Conservation (phyloP, 2,329 filamentous ascomycete species). For the Neonectria hederae region DNA sequence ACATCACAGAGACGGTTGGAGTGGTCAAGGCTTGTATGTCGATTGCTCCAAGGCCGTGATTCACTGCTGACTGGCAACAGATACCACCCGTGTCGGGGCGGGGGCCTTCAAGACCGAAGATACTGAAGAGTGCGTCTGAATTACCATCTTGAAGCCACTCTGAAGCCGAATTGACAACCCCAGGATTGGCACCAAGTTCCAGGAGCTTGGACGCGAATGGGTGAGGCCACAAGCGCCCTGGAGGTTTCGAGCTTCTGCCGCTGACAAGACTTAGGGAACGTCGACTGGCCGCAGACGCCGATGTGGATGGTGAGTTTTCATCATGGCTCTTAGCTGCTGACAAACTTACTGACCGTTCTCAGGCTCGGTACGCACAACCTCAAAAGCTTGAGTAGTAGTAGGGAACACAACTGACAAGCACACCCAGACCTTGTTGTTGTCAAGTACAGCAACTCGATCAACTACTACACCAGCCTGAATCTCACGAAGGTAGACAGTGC, state of each 20-base stretch:
- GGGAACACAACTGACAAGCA: conserved; percentile 32
- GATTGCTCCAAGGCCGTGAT: conserved; percentile 31
- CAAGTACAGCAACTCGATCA: conserved; percentile 70
- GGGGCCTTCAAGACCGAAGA: conserved; percentile 76
- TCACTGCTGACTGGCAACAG: conserved; percentile 46
- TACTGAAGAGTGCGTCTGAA: conserved; percentile 47
- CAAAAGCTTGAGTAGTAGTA: conserved; percentile 22
- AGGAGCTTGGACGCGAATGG: conserved; percentile 57
- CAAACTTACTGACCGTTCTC: conserved; percentile 33
- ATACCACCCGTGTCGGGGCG: conserved; percentile 69
- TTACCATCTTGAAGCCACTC: conserved; percentile 29
- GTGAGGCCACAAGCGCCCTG: conserved; percentile 31
- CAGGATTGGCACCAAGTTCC: conserved; percentile 55
- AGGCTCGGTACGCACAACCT: conserved; percentile 42
- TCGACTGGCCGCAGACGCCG: conserved; percentile 69
- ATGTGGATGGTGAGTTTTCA: conserved; percentile 58
- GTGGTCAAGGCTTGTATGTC: conserved; percentile 72
- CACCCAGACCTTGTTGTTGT: conserved; percentile 69
- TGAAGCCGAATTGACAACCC: conserved; percentile 32
- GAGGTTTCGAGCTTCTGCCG: conserved; percentile 31
- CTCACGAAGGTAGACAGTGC: conserved; percentile 57
- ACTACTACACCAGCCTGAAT: conserved; percentile 72
- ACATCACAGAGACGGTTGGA: conserved; percentile 68
- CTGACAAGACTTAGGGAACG: conserved; percentile 46
- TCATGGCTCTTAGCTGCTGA: conserved; percentile 30